Evolutionary conservation across 2,329 filamentous ascomycete genomes (phyloP).

Genomic region (Ophiostoma populinum): DNA sequence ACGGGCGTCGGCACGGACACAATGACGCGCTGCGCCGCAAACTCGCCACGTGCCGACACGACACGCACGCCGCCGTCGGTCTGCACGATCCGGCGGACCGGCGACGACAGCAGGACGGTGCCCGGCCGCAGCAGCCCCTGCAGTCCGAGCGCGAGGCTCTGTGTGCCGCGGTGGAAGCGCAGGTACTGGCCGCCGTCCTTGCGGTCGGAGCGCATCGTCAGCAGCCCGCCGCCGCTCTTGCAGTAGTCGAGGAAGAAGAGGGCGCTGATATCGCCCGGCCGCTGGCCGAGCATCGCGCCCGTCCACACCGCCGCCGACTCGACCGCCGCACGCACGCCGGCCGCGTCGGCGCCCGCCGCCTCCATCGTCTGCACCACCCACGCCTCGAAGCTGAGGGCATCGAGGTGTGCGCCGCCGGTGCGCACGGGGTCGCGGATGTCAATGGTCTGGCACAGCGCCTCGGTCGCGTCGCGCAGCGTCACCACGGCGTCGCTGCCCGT

Average conservation of each 20-base stretch:
- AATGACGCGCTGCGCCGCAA: conserved; percentile 6
- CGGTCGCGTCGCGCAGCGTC: conserved; percentile 1
- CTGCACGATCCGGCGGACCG: conserved; percentile 5
- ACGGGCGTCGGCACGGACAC: conserved; percentile 8
- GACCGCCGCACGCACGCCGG: conserved; percentile 2
- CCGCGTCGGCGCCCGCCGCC: neutral
- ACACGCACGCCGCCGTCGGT: neutral
- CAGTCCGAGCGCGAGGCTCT: conserved; percentile 14
- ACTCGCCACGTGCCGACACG: conserved; percentile 3
- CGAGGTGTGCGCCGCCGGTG: conserved; percentile 1
- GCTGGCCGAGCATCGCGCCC: conserved; percentile 23
- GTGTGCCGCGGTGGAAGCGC: conserved; percentile 28
- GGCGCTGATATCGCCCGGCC: conserved; percentile 30
- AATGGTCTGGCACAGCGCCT: conserved; percentile 7
- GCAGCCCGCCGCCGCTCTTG: conserved; percentile 31
- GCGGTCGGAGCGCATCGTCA: conserved; percentile 33
- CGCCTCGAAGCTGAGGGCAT: conserved; percentile 6
- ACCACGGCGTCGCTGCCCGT: neutral
- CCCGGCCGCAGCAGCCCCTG: conserved; percentile 1
- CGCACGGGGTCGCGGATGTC: conserved; percentile 7
- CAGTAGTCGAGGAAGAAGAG: conserved; percentile 39
- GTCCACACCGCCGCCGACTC: conserved; percentile 8
- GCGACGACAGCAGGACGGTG: conserved; percentile 1
- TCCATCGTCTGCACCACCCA: conserved; percentile 2
- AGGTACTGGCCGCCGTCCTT: conserved; percentile 36